Percentiles rank a stretch among this genome's conserved stretches.
phyloP scores from a whole-genome alignment of 345 rosid genomes.

The Arabis alpina region DNA sequence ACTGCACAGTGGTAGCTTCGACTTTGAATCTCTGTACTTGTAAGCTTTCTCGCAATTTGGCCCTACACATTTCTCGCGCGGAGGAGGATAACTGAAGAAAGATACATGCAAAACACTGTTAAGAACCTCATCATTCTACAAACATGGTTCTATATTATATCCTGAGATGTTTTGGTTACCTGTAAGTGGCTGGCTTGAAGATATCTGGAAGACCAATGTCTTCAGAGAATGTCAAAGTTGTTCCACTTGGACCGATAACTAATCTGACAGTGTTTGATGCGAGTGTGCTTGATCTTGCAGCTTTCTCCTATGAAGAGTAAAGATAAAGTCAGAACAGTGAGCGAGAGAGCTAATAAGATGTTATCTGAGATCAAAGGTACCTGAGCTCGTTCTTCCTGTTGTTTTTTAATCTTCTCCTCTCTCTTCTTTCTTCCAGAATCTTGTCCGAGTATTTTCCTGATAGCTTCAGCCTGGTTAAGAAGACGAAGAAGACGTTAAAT shows the following conservation, averaged over 20 bases:
- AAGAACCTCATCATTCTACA: conserved; percentile 3
- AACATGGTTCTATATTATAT: not conserved
- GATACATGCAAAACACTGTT: conserved; percentile 5
- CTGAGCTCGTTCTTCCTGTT: conserved; percentile 67
- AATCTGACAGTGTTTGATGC: conserved; percentile 65
- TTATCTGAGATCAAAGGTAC: conserved; percentile 30
- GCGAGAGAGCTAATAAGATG: not conserved
- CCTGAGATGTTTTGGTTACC: conserved; percentile 44
- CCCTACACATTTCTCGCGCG: conserved; percentile 73
- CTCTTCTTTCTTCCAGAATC: conserved; percentile 75
- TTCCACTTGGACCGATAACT: conserved; percentile 63
- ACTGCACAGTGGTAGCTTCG: conserved; percentile 82
- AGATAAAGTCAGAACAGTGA: conserved; percentile 14
- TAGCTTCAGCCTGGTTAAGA: conserved; percentile 73
- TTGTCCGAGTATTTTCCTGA: conserved; percentile 76
- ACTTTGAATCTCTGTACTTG: conserved; percentile 76
- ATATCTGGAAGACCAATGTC: conserved; percentile 75
- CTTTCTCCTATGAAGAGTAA: conserved; percentile 49
- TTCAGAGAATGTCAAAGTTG: conserved; percentile 62
- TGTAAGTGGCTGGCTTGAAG: conserved; percentile 52
- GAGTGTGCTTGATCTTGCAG: conserved; percentile 52
- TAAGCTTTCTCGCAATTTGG: conserved; percentile 70
- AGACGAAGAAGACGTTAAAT: conserved; percentile 13
- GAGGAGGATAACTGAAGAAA: conserved; percentile 70
- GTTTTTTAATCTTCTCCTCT: conserved; percentile 68